Conservation (phyloP, 768 basidiomycete genomes). For the Boletus tylopilopsis region DNA sequence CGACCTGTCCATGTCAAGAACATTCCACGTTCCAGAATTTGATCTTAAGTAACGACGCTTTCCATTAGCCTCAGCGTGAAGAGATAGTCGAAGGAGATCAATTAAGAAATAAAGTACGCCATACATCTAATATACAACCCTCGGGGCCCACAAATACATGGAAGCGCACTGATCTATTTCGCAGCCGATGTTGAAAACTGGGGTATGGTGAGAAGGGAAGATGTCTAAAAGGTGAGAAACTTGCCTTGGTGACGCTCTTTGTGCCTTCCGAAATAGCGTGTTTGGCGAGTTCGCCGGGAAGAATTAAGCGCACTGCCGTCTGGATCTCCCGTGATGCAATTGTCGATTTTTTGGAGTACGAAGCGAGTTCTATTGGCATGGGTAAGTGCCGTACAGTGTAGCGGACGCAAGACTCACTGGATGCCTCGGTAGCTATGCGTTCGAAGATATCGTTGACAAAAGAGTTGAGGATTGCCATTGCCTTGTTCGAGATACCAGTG, state of each 20-base stretch:
- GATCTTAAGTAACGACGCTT: too few species aligned
- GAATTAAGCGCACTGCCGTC: constrained; percentile 90
- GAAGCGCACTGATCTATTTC: constrained; percentile 31
- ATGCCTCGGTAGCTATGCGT: constrained; percentile 86
- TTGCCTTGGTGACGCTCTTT: constrained; percentile 64
- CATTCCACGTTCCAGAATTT: too few species aligned
- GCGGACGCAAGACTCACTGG: constrained; percentile 48
- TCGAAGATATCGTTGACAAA: constrained; percentile 96
- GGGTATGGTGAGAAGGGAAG: background rate
- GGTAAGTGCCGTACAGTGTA: background rate
- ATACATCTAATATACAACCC: constrained; percentile 32
- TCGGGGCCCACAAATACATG: constrained; percentile 9
- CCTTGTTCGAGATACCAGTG: constrained; percentile 98
- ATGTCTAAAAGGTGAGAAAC: background rate
- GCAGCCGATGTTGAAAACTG: constrained; percentile 45
- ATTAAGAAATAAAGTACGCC: constrained; percentile 29
- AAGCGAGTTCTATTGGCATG: constrained; percentile 69
- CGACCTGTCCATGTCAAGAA: too few species aligned
- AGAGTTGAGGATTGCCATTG: constrained; percentile 88
- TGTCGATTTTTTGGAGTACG: constrained; percentile 98
- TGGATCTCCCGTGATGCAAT: constrained; percentile 99
- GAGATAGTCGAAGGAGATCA: background rate
- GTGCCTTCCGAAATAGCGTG: constrained; percentile 97
- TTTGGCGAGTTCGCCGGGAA: constrained; percentile 97
- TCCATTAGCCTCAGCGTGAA: too few species aligned